These are phyloP conservation scores for Nemania sp. DNA, from an alignment of 2,329 filamentous ascomycete genomes.

Conservation along the genomic window DNA sequence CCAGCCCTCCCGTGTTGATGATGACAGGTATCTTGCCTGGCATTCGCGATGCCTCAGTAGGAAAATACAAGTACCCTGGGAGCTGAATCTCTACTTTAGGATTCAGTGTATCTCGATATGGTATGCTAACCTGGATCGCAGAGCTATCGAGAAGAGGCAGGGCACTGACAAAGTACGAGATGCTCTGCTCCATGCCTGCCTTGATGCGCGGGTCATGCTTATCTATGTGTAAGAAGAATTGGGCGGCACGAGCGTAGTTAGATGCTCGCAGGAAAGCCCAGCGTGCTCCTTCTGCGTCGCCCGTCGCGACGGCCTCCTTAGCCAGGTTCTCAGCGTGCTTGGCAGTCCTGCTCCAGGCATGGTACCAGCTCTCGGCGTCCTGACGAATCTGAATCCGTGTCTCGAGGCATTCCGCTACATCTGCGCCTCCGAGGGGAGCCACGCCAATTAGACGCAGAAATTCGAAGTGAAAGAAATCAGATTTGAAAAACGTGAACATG, in stretches of 20 bases:
- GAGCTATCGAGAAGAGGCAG: too few species aligned
- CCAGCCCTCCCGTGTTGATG: slow-evolving; percentile 42
- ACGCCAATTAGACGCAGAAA: not conserved
- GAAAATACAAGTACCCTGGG: not conserved
- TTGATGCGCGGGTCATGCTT: too few species aligned
- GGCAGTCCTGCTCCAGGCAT: not conserved
- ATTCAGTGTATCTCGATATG: too few species aligned
- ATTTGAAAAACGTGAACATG: too few species aligned
- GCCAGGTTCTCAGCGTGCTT: not conserved
- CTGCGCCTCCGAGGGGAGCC: not conserved
- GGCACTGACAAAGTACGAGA: too few species aligned
- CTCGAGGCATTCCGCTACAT: not conserved
- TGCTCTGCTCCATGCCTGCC: too few species aligned
- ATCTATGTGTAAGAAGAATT: too few species aligned
- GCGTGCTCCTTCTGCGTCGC: not conserved
- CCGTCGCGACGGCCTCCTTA: not conserved
- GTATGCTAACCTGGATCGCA: too few species aligned
- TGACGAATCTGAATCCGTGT: not conserved
- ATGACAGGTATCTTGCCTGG: slow-evolving; percentile 21
- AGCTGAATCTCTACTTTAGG: too few species aligned
- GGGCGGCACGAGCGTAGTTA: not conserved
- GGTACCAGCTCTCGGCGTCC: not conserved
- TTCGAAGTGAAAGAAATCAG: slow-evolving; percentile 10
- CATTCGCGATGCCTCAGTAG: not conserved
- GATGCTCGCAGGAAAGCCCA: not conserved